Evolutionary conservation across 1,284 basidiomycete genomes (phyloP), one percentile per base, ranked within the genome.

Genomic region (Termitomyces sp.): DNA sequence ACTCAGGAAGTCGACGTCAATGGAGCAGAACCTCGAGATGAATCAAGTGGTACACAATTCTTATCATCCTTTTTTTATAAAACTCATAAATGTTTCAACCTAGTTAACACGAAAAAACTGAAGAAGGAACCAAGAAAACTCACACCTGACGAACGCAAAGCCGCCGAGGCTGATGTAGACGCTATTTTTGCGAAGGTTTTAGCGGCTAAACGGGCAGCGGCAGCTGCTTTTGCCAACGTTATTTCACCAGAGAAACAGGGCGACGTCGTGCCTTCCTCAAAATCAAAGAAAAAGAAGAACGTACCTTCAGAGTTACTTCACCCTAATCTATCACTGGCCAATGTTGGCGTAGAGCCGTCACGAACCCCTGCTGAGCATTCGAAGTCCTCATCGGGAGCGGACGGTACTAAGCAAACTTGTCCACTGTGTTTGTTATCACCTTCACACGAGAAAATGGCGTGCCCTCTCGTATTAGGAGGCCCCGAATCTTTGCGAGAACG

Each of bases 381-480:
- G 12, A 45, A 50, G 10, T 24, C 38, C 28, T 8, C 31, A 28
- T 28, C 13, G 13, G 21, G 15, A 21, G 12, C 7, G 26, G 13
- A 26, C 34, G 12, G 26, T 31, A 9, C 41, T 34, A 19, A 41
- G 36, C 12, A 26, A n/a, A 58, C 54, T 19, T 80, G 78, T 54
- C 71, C 71, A 38, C 65, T 78, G 41, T 81, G 77, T 63, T 63
- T 67, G 24, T 64, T 62, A 50, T 58, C 59, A 10, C 71, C 74
- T 6, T 66, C 67, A 34, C 76, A 78, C 55, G 65, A 67, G 54
- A 72, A 70, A 19, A 68, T 71, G 52, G 62, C 57, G 45, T 81
- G 79, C 60, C 76, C 76, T n/a, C 62, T 69, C 28, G 66, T 79
- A 30, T 53, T 67, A 26, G 67, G 68, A 43, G 75, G 75, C 13